phyloP scores from a whole-genome alignment of 768 basidiomycete genomes.

The Kwoniella dejecticola region DNA sequence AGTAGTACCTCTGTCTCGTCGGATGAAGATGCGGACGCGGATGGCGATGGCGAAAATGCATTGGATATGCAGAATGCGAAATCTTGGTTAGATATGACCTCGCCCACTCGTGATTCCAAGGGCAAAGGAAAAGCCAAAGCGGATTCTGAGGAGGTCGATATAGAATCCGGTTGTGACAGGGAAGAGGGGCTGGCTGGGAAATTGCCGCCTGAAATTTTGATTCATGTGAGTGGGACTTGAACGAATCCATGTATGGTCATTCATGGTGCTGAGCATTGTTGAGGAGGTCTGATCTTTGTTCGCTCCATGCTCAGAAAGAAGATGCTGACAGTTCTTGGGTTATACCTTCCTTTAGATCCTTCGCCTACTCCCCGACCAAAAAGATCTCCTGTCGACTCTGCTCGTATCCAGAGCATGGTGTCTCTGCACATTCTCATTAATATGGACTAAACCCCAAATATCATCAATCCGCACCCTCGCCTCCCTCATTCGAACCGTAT shows the following conservation, averaged over 20 bases:
- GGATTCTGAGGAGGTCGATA: not conserved
- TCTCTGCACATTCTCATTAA: slow-evolving; percentile 88
- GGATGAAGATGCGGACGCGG: slow-evolving; percentile 28
- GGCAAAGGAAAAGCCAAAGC: slow-evolving; percentile 55
- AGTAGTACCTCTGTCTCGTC: slow-evolving; percentile 34
- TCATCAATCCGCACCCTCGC: slow-evolving; percentile 69
- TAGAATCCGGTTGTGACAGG: not conserved
- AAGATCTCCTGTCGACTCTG: slow-evolving; percentile 73
- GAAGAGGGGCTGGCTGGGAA: slow-evolving; percentile 15
- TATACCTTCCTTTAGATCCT: slow-evolving; percentile 61
- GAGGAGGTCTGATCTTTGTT: no score
- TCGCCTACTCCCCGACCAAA: slow-evolving; percentile 72
- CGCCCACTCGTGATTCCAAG: slow-evolving; percentile 1
- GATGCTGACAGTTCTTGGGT: not conserved
- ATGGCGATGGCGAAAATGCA: slow-evolving; percentile 2
- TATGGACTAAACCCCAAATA: slow-evolving; percentile 90
- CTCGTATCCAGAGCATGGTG: slow-evolving; percentile 91
- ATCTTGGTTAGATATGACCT: slow-evolving; percentile 20
- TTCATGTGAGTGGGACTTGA: slow-evolving; percentile 60
- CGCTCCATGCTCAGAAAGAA: not conserved
- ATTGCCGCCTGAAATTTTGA: slow-evolving; percentile 87
- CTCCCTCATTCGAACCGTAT: slow-evolving; percentile 74
- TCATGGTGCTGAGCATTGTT: not conserved
- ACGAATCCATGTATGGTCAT: not conserved
- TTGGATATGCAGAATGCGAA: slow-evolving; percentile 13